Evolutionary conservation across 75 land plant genomes (phyloP), one percentile per base, ranked within the genome.

Genomic region (Pinus taeda): DNA sequence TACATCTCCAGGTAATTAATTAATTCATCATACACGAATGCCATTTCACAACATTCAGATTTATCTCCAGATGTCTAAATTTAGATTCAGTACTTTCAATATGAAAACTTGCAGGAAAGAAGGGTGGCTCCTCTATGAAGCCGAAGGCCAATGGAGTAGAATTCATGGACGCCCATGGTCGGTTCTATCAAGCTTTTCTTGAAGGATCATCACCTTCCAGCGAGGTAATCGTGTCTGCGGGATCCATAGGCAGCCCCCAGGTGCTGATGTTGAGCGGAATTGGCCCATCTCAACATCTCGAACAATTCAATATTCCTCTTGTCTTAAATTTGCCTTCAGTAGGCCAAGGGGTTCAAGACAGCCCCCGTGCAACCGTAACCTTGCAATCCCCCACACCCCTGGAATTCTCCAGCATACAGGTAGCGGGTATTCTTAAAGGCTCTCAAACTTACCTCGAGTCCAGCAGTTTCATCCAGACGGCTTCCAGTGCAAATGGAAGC

Each of bases 211-310:
- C 14, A 0, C 33, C 9, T 15, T 11, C 15, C 4, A 91, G 79
- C 66, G 94, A 92, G 79, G 75, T 94, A 3, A 90, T 92, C 11
- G 13, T 94, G 24, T 80, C 90, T 2, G 88, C 93, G 3, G 97
- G 97, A 15, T 89, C 95, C 30, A 36, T 94, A 14, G 95, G 95
- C 1, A 90, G 87, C 71, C 89, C 93, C 15, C 97, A 94, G 53
- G 59, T 94, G 73, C 67, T 94, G 42, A 87, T 94, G 85, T 77
- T 94, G 75, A 94, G 95, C 45, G 93, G 95, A 24, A 75, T 94
- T 22, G 97, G 97, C 20, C 91, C 90, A 12, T 74, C 79, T 12
- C 65, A 74, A 4, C 80, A 86, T 13, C 90, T 94, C 9, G 21
- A 17, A 56, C 14, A 53, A 2, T 64, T 81, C 6, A 77, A 76